Percentiles rank a stretch among this genome's conserved stretches.
Conservation (phyloP, 148 eudicot genomes). For the Salicornia ramosissima region DNA sequence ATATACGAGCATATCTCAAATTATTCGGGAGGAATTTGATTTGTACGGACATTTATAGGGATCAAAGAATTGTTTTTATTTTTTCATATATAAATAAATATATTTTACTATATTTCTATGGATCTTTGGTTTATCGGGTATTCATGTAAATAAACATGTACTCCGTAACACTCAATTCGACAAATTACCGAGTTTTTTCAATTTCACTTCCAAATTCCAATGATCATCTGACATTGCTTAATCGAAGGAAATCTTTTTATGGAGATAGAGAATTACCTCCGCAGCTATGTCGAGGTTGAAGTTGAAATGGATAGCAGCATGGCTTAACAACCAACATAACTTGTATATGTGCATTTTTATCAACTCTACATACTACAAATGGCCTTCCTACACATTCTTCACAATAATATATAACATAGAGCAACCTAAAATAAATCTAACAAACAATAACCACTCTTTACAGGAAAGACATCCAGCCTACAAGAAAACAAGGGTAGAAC, state of each 20-base stretch:
- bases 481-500: slow-evolving; percentile 5
- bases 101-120: no score
- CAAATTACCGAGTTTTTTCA: no score
- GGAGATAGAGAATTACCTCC: background rate
- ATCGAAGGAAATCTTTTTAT: background rate
- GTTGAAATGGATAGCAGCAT: background rate
- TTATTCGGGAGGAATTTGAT: no score
- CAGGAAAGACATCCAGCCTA: slow-evolving; percentile 8
- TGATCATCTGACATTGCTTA: background rate
- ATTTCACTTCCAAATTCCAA: background rate
- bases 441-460: background rate
- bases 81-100: no score
- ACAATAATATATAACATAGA: slow-evolving; percentile 9
- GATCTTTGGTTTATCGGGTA: no score
- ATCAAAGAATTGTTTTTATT: no score
- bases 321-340: background rate
- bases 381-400: slow-evolving; percentile 1
- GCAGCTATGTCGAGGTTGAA: background rate
- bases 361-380: slow-evolving; percentile 9
- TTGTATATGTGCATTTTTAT: slow-evolving; percentile 12
- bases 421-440: background rate
- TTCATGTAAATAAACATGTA: no score
- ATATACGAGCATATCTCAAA: no score
- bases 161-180: no score
- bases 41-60: no score